Conservation (phyloP, 192 early-diverging fungal species). For the Globomyces pollinis-pini region DNA sequence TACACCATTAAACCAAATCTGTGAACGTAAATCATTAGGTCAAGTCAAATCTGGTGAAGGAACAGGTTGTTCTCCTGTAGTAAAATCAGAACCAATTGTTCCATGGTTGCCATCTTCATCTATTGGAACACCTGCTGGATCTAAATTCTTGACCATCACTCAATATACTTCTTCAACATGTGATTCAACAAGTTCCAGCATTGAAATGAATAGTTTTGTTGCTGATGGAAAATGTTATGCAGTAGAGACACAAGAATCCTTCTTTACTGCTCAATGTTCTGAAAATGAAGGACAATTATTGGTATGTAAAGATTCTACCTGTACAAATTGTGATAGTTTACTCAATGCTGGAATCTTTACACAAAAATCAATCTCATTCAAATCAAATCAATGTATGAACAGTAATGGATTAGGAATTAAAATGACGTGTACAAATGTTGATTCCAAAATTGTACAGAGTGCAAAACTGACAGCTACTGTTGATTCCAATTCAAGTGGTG, state of each 20-base stretch:
- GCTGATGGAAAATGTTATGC: constrained; percentile 3
- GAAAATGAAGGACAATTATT: background rate
- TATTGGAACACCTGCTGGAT: background rate
- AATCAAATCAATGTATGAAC: too few species aligned
- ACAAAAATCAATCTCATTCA: background rate
- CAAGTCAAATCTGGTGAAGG: background rate
- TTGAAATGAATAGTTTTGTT: background rate
- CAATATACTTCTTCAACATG: background rate
- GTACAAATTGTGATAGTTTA: background rate
- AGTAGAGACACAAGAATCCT: background rate
- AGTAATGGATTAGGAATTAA: too few species aligned
- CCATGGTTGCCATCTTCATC: background rate
- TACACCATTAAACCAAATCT: background rate
- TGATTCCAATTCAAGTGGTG: too few species aligned
- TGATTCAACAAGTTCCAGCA: background rate
- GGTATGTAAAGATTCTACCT: background rate
- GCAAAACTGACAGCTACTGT: too few species aligned
- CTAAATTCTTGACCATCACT: background rate
- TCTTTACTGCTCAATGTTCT: background rate
- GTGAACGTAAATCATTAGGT: background rate
- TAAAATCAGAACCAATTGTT: background rate
- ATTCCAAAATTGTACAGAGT: too few species aligned
- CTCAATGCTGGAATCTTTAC: background rate
- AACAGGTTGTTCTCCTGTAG: background rate
- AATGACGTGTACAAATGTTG: too few species aligned